These are phyloP conservation scores for Flaveria robusta DNA, from an alignment of 129 eudicot species.

Conservation along the genomic window DNA sequence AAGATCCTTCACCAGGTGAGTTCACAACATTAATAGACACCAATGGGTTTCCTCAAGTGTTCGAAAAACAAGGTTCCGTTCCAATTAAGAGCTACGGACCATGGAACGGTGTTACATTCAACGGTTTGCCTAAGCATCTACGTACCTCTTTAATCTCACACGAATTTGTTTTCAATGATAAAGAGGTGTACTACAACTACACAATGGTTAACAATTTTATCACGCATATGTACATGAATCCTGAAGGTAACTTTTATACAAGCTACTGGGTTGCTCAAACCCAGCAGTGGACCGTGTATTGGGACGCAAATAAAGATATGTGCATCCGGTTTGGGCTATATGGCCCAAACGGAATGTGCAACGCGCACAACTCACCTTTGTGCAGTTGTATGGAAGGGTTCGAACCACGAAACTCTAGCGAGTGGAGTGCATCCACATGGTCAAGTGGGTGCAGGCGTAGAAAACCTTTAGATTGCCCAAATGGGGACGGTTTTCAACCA, in stretches of 20 bases:
- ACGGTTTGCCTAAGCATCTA: conserved; percentile 19
- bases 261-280: conserved; percentile 5
- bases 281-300: background rate
- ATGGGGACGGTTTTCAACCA: conserved; percentile 30
- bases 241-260: background rate
- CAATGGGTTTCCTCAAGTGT: conserved; percentile 34
- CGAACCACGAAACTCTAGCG: conserved; percentile 28
- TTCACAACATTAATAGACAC: conserved; percentile 23
- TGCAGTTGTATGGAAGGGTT: conserved; percentile 41
- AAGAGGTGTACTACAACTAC: conserved; percentile 31
- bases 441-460: conserved; percentile 32
- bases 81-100: conserved; percentile 31
- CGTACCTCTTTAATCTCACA: background rate
- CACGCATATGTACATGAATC: background rate
- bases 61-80: background rate
- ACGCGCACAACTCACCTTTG: conserved; percentile 7
- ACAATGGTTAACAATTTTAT: background rate
- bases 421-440: conserved; percentile 36
- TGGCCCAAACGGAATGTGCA: conserved; percentile 31
- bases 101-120: conserved; percentile 38
- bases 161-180: conserved; percentile 21
- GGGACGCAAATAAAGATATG: conserved; percentile 5
- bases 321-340: conserved; percentile 4
- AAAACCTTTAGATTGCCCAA: conserved; percentile 19
- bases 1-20: conserved; percentile 36